A percentile compares a stretch with the other conserved stretches of the same genome.
phyloP scores from a whole-genome alignment of 768 basidiomycete genomes.

The Suillus discolor region DNA sequence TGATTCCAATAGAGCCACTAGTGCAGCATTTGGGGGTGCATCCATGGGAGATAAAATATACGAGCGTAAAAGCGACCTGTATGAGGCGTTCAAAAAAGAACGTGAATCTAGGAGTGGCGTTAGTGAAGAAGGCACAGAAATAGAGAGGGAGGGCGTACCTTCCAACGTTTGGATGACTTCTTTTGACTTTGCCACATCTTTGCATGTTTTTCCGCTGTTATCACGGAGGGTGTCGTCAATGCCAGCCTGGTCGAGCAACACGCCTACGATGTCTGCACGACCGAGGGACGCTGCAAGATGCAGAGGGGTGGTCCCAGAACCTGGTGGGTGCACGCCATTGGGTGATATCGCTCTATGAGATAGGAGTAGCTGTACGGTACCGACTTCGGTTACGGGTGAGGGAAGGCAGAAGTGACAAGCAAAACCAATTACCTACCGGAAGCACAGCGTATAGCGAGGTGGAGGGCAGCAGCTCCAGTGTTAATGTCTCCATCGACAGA shows the following conservation, averaged over 20 bases:
- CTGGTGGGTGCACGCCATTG: conserved; percentile 73
- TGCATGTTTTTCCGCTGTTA: conserved; percentile 61
- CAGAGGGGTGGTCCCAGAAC: conserved; percentile 71
- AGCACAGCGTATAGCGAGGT: conserved; percentile 82
- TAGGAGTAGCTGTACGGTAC: conserved; percentile 69
- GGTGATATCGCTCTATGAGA: conserved; percentile 78
- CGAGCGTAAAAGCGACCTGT: conserved; percentile 68
- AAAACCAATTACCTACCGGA: conserved; percentile 50
- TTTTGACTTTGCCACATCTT: conserved; percentile 72
- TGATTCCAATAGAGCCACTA: conserved; percentile 62
- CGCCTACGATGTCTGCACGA: conserved; percentile 67
- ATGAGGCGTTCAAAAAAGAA: conserved; percentile 71
- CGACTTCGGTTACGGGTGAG: conserved; percentile 40
- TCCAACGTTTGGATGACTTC: conserved; percentile 70
- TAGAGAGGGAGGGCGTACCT: conserved; percentile 42
- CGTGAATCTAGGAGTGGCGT: conserved; percentile 63
- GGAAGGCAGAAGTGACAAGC: background rate
- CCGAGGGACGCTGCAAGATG: conserved; percentile 75
- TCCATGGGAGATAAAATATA: conserved; percentile 67
- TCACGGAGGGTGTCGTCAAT: conserved; percentile 82
- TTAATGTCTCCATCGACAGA: conserved; percentile 54
- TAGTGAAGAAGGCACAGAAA: background rate
- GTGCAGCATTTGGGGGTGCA: conserved; percentile 42
- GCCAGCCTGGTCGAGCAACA: conserved; percentile 77
- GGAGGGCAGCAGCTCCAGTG: conserved; percentile 73